A percentile compares a stretch with the other conserved stretches of the same genome.
phyloP scores from a whole-genome alignment of 768 basidiomycete species.

The Podaxis sp. region DNA sequence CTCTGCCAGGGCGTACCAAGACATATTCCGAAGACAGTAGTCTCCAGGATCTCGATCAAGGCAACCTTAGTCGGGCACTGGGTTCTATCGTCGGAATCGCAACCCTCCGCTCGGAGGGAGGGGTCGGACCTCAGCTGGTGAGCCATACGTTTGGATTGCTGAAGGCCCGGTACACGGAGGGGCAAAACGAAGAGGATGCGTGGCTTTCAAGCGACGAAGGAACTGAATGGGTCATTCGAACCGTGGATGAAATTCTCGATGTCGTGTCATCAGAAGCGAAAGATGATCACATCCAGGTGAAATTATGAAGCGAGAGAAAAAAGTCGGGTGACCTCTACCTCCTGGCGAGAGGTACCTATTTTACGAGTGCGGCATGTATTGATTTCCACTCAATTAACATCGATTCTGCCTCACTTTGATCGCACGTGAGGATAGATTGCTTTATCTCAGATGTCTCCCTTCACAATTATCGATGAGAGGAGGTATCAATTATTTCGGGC shows the following conservation, averaged over 20 bases:
- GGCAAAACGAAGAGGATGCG: constrained; percentile 62
- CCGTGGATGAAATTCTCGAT: constrained; percentile 76
- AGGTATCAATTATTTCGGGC: constrained; percentile 11
- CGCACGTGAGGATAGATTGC: constrained; percentile 29
- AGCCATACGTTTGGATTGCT: constrained; percentile 90
- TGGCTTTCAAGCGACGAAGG: constrained; percentile 87
- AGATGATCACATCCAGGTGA: constrained; percentile 46
- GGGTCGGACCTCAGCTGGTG: constrained; percentile 81
- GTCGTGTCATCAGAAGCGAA: constrained; percentile 52
- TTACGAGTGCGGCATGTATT: constrained; percentile 34
- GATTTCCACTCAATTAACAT: constrained; percentile 26
- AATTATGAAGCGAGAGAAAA: constrained; percentile 43
- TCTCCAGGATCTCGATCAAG: constrained; percentile 55
- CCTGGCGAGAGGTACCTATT: constrained; percentile 26
- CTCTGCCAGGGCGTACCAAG: constrained; percentile 57
- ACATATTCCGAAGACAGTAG: constrained; percentile 35
- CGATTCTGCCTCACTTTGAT: constrained; percentile 26
- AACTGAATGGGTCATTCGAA: constrained; percentile 83
- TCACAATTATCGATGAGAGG: constrained; percentile 22
- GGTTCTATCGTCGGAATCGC: constrained; percentile 84
- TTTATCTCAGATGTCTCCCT: constrained; percentile 21
- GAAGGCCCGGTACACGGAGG: constrained; percentile 66
- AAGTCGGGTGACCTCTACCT: constrained; percentile 34
- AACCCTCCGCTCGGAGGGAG: constrained; percentile 77
- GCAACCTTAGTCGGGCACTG: constrained; percentile 80